A percentile compares a stretch with the other conserved stretches of the same genome.
phyloP scores from a whole-genome alignment of 2,329 filamentous ascomycete genomes.

The Hypoxylon sp. region DNA sequence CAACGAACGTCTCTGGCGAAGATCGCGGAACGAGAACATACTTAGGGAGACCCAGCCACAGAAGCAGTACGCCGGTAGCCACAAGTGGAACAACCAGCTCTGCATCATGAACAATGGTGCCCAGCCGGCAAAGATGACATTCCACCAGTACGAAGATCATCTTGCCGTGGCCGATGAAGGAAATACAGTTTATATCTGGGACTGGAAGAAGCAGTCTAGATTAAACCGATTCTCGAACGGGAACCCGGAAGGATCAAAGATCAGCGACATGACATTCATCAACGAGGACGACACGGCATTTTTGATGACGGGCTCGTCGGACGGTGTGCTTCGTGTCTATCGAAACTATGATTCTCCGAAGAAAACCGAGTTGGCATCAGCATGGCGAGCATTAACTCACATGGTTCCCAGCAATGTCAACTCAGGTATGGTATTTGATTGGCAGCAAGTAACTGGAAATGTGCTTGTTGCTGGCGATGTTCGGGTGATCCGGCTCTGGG shows the following conservation, averaged over 20 bases:
- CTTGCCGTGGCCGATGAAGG: conserved; percentile 92
- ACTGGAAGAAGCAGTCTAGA: conserved; percentile 81
- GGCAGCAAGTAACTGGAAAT: conserved; percentile 97
- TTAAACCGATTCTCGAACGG: conserved; percentile 91
- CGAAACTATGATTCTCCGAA: conserved; percentile 84
- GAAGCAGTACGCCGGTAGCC: conserved; percentile 85
- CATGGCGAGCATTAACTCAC: conserved; percentile 91
- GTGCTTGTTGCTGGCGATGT: conserved; percentile 97
- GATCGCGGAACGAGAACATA: conserved; percentile 91
- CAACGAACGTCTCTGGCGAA: conserved; percentile 91
- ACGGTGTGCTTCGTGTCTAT: conserved; percentile 93
- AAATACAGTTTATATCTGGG: conserved; percentile 91
- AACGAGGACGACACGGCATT: conserved; percentile 98
- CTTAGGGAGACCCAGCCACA: conserved; percentile 92
- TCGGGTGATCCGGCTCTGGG: conserved; percentile 95
- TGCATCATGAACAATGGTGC: conserved; percentile 88
- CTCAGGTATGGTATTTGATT: conserved; percentile 95
- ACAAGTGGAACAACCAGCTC: conserved; percentile 82
- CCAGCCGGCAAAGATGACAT: conserved; percentile 91
- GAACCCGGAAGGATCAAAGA: conserved; percentile 88
- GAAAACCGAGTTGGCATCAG: conserved; percentile 83
- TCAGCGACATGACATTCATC: conserved; percentile 96
- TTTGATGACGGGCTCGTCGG: conserved; percentile 92
- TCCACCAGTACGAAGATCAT: conserved; percentile 98
- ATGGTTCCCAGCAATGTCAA: conserved; percentile 94